Base-by-base conservation (phyloP, 2,329 filamentous ascomycete genomes). In the Ophioceras dolichostomum region DNA sequence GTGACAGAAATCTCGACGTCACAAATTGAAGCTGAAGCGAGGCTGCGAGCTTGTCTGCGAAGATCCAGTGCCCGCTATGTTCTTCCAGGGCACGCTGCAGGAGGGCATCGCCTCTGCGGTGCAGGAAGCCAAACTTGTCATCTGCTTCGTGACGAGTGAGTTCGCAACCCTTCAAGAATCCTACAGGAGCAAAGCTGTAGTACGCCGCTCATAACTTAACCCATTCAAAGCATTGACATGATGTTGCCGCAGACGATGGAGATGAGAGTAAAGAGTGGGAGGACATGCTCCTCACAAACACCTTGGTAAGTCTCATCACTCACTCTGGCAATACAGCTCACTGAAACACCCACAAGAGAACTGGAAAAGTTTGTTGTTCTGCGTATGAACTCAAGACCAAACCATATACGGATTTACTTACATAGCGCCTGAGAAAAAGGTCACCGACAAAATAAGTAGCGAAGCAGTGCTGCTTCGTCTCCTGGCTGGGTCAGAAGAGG, bases 111-210 rank as follows among this genome's bases (percentile, higher is more conserved):
- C 73, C 22, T 65, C 73, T 16, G 86, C 88, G 10, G 68, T 95
- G 6, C 71, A 75, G 42, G 68, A 88, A 55, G 65, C 74, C 41
- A 93, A 89, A 58, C 68, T 82, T 14, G 83, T 95, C 1, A 72
- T 83, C 21, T 94, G 86, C 60, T 93, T 95, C 57, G 79, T 94
- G 22, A 75, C 77, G 51, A 80, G 84, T 86, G 57, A 46, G 64
- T 46, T 44, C 39, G 13, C n/a, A n/a, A n/a, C n/a, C n/a, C n/a
- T n/a, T n/a, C n/a, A n/a, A n/a, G n/a, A n/a, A n/a, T n/a, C n/a
- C n/a, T n/a, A n/a, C n/a, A n/a, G n/a, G n/a, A n/a, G n/a, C n/a
- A n/a, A n/a, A n/a, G n/a, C n/a, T n/a, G n/a, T n/a, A n/a, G n/a
- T n/a, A n/a, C n/a, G n/a, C n/a, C n/a, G n/a, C n/a, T n/a, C n/a